These are phyloP conservation scores for Hyaloscypha variabilis DNA, from an alignment of 495 filamentous ascomycete species.

Conservation along the genomic window DNA sequence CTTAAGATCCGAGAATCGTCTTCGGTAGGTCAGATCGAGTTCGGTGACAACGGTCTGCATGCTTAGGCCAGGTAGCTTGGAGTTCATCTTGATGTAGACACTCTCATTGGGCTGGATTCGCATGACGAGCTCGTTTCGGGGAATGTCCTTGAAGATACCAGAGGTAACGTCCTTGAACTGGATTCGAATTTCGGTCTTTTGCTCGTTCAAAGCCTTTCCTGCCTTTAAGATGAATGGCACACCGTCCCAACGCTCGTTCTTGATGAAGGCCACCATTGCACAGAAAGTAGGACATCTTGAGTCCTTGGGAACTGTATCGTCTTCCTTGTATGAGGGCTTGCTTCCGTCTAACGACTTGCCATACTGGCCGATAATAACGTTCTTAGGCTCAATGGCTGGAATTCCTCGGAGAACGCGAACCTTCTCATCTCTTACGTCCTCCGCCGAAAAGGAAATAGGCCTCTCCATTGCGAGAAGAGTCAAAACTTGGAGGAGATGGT, in stretches of 20 bases:
- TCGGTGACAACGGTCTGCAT: constrained; percentile 99
- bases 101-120: constrained; percentile 99
- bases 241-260: constrained; percentile 99
- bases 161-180: constrained; percentile 99
- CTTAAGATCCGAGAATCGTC: constrained; percentile 98
- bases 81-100: constrained; percentile 99
- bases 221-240: constrained; percentile 99
- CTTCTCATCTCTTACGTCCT: constrained; percentile 99
- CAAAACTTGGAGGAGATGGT: constrained; percentile 94
- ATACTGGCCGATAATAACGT: constrained; percentile 99
- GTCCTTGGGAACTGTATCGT: constrained; percentile 97
- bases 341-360: constrained; percentile 93
- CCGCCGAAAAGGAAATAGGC: constrained; percentile 95
- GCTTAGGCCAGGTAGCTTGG: constrained; percentile 94
- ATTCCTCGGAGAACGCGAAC: constrained; percentile 94
- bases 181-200: constrained; percentile 99
- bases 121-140: constrained; percentile 98
- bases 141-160: constrained; percentile 99
- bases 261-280: constrained; percentile 95
- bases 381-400: constrained; percentile 96
- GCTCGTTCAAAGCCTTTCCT: constrained; percentile 98
- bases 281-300: constrained; percentile 98
- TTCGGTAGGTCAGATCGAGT: constrained; percentile 96
- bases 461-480: constrained; percentile 98
- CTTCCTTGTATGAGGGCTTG: constrained; percentile 98